Conservation (phyloP, 2,329 filamentous ascomycete genomes). For the Cladophialophora carrionii region DNA sequence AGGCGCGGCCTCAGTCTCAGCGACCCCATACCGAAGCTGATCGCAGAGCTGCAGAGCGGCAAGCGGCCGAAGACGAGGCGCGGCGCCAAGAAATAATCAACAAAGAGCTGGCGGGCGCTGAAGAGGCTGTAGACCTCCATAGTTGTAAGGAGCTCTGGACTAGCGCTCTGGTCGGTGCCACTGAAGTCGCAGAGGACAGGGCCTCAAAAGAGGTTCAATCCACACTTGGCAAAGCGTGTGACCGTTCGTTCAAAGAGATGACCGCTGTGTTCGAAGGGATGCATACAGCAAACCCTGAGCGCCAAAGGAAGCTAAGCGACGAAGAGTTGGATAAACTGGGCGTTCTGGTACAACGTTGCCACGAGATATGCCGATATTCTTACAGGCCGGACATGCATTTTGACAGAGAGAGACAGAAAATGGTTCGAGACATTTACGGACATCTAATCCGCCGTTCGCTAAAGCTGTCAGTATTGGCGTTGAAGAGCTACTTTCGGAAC, state of each 20-base stretch:
- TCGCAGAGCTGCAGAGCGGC: slow-evolving; percentile 17
- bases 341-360: slow-evolving; percentile 18
- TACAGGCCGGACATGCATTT: slow-evolving; percentile 1
- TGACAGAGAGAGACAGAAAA: slow-evolving; percentile 17
- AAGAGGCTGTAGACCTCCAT: slow-evolving; percentile 34
- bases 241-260: slow-evolving; percentile 17
- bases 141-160: slow-evolving; percentile 39
- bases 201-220: slow-evolving; percentile 18
- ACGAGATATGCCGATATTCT: slow-evolving; percentile 3
- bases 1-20: slow-evolving; percentile 9
- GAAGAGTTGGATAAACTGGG: slow-evolving; percentile 6
- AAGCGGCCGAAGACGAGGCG: slow-evolving; percentile 22
- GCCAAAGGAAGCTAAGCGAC: neutral
- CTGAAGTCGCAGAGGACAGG: slow-evolving; percentile 17
- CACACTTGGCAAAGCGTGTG: slow-evolving; percentile 21
- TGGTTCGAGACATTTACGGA: slow-evolving; percentile 33
- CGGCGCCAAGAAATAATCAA: slow-evolving; percentile 16
- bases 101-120: slow-evolving; percentile 32
- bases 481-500: slow-evolving; percentile 25
- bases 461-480: slow-evolving; percentile 22
- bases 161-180: slow-evolving; percentile 27
- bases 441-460: slow-evolving; percentile 31
- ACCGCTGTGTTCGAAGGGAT: slow-evolving; percentile 15
- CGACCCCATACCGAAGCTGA: slow-evolving; percentile 27
- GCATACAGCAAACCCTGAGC: neutral